phyloP scores from a whole-genome alignment of 306 rosid species.

The Acacia melanoxylon region DNA sequence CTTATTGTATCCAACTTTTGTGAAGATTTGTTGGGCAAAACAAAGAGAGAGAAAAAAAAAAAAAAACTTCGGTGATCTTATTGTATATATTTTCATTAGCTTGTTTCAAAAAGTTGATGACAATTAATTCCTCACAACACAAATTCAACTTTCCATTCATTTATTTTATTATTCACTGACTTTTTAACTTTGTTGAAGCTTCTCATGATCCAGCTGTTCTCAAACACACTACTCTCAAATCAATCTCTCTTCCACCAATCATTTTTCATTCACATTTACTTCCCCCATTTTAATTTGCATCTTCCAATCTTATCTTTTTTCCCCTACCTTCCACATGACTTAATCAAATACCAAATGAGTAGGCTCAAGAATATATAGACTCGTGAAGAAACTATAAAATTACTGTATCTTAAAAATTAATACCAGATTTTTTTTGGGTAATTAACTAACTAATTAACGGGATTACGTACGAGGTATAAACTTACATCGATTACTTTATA shows the following conservation, averaged over 20 bases:
- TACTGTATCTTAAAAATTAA: not conserved
- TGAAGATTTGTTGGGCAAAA: not conserved
- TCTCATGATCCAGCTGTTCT: conserved; percentile 55
- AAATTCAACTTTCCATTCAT: conserved; percentile 25
- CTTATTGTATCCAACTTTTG: not conserved
- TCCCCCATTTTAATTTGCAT: not conserved
- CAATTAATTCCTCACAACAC: not conserved
- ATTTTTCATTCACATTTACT: not conserved
- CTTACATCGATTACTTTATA: not conserved
- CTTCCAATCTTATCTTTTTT: not conserved
- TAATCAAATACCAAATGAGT: not conserved
- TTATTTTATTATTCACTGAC: not conserved
- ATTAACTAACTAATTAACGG: not conserved
- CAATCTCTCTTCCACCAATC: not conserved
- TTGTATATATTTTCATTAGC: no score
- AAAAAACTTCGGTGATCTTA: not conserved
- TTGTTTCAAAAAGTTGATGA: conserved; percentile 1
- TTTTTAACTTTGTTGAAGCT: conserved; percentile 30
- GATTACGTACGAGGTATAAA: not conserved
- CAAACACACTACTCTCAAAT: conserved; percentile 18
- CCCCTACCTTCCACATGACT: not conserved
- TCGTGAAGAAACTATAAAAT: not conserved
- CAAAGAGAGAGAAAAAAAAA: not conserved
- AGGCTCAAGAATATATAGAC: not conserved
- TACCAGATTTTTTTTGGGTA: not conserved